Percentiles rank a stretch among this genome's conserved stretches.
These are phyloP conservation scores for Thalassiosira livingstoniorum DNA, from an alignment of 352 stramenopile species.

Conservation along the genomic window DNA sequence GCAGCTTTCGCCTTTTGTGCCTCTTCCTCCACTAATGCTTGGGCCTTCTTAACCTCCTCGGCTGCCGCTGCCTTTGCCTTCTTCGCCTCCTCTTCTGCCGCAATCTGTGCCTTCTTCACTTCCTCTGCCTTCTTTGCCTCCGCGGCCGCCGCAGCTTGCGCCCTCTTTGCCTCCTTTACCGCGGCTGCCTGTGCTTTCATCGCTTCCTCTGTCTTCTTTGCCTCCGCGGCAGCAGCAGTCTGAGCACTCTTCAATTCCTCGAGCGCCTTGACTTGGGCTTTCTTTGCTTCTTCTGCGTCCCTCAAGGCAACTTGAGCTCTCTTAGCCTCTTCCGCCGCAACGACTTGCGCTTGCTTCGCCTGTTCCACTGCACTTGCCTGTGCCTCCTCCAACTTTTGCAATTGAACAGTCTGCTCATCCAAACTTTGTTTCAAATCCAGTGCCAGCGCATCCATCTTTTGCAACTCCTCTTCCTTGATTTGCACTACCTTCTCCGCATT, in stretches of 20 bases:
- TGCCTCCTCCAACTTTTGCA: slow-evolving; percentile 33
- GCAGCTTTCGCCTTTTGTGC: not conserved
- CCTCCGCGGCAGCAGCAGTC: not conserved
- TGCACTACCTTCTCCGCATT: slow-evolving; percentile 24
- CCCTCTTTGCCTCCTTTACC: slow-evolving; percentile 19
- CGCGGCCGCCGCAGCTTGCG: not conserved
- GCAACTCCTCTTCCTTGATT: not conserved
- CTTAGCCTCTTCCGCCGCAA: slow-evolving; percentile 47
- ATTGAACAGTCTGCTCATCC: slow-evolving; percentile 15
- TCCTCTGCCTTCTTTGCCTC: too few relatives aligned
- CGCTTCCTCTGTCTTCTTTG: not conserved
- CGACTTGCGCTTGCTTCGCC: slow-evolving; percentile 25
- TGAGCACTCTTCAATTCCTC: not conserved
- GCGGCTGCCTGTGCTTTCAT: slow-evolving; percentile 4
- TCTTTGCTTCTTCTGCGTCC: slow-evolving; percentile 27
- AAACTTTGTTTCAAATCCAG: slow-evolving; percentile 42
- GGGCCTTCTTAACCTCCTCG: not conserved
- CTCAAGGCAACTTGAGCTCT: slow-evolving; percentile 17
- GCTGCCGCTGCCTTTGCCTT: not conserved
- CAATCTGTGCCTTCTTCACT: too few relatives aligned
- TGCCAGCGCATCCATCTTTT: slow-evolving; percentile 16
- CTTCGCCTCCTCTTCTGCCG: too few relatives aligned
- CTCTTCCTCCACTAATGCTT: not conserved
- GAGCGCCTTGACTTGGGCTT: not conserved
- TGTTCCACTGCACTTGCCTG: slow-evolving; percentile 4